A percentile compares a stretch with the other conserved stretches of the same genome.
phyloP scores from a whole-genome alignment of 1,284 basidiomycete genomes.

The Cryptococcus sp. region DNA sequence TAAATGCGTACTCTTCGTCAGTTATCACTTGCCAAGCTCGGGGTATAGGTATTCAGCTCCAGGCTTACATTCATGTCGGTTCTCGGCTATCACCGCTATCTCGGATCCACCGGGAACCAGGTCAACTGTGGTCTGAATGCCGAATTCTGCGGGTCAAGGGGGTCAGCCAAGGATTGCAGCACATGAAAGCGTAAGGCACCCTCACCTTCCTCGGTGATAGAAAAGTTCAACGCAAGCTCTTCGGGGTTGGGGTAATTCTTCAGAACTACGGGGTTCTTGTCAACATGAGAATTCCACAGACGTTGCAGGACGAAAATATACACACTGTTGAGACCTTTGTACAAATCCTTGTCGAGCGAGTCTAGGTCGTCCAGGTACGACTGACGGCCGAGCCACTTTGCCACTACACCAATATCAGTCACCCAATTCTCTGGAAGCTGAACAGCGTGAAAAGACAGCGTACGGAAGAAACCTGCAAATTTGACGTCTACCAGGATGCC shows the following conservation, averaged over 20 bases:
- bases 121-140: slow-evolving; percentile 71
- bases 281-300: not conserved
- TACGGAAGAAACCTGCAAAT: slow-evolving; percentile 88
- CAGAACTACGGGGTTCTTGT: slow-evolving; percentile 55
- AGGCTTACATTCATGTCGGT: slow-evolving; percentile 65
- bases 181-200: slow-evolving; percentile 18
- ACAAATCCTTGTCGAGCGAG: slow-evolving; percentile 88
- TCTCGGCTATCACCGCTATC: slow-evolving; percentile 82
- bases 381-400: slow-evolving; percentile 75
- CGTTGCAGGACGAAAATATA: not conserved
- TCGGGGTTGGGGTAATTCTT: slow-evolving; percentile 90
- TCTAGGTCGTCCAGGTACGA: slow-evolving; percentile 86
- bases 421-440: no score
- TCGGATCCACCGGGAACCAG: slow-evolving; percentile 80
- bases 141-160: slow-evolving; percentile 66
- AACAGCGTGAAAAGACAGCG: slow-evolving; percentile 12
- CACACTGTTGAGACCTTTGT: slow-evolving; percentile 68
- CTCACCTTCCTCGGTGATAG: slow-evolving; percentile 78
- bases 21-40: not conserved
- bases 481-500: slow-evolving; percentile 94
- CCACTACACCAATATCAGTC: slow-evolving; percentile 51
- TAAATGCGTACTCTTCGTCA: not conserved
- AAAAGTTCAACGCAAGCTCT: slow-evolving; percentile 90
- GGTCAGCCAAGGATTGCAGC: not conserved
- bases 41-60: not conserved